A percentile compares a stretch with the other conserved stretches of the same genome.
Evolutionary conservation across 192 early-diverging fungal species (phyloP).

Genomic region (Coemansia sp.): DNA sequence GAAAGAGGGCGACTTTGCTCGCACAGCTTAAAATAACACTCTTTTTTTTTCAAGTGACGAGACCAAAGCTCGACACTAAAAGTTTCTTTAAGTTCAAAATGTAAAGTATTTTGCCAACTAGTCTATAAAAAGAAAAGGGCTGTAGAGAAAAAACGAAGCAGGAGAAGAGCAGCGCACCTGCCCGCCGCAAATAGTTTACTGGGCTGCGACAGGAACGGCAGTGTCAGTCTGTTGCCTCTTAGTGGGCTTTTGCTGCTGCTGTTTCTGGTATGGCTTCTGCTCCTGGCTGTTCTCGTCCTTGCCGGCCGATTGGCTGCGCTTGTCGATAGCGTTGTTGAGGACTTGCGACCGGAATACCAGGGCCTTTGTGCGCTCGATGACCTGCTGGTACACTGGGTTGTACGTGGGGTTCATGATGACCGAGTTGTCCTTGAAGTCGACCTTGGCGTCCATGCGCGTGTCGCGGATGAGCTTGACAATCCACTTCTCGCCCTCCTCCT

Average conservation of each 20-base stretch:
- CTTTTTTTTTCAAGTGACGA: background rate
- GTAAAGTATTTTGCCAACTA: constrained; percentile 5
- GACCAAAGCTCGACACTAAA: constrained; percentile 6
- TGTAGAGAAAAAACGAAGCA: constrained; percentile 5
- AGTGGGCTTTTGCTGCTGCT: constrained; percentile 35
- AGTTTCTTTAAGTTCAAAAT: background rate
- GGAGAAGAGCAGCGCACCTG: background rate
- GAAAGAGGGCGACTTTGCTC: constrained; percentile 61
- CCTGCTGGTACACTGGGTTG: constrained; percentile 90
- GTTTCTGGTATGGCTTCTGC: constrained; percentile 22
- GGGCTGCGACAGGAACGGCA: constrained; percentile 26
- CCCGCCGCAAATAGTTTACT: constrained; percentile 19
- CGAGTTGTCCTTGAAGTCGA: constrained; percentile 93
- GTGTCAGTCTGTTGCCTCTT: constrained; percentile 30
- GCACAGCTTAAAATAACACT: constrained; percentile 10
- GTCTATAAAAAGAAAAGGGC: background rate
- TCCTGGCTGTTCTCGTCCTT: constrained; percentile 44
- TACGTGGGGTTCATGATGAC: constrained; percentile 90
- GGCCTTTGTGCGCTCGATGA: constrained; percentile 93
- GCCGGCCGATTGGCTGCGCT: constrained; percentile 60
- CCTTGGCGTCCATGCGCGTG: constrained; percentile 95
- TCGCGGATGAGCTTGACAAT: constrained; percentile 96
- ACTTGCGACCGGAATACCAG: constrained; percentile 91
- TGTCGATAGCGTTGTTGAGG: constrained; percentile 85
- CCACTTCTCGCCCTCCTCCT: constrained; percentile 96